Conservation (phyloP, 306 rosid genomes). For the Leucaena leucocephala region DNA sequence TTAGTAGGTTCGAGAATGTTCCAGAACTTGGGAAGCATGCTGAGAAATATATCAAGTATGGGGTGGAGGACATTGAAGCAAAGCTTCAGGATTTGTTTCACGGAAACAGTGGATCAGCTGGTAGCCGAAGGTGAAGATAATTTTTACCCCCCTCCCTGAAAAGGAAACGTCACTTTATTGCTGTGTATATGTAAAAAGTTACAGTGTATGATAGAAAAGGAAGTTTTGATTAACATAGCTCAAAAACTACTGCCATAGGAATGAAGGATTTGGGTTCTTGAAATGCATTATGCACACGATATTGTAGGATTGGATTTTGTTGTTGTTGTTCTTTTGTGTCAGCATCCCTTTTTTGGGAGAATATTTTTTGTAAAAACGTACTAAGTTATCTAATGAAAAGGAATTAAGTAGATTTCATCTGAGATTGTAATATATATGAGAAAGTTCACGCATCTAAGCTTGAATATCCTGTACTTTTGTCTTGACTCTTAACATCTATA, state of each 20-base stretch:
- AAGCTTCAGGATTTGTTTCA: slow-evolving; percentile 60
- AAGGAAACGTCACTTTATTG: slow-evolving; percentile 7
- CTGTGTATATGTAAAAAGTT: slow-evolving; percentile 44
- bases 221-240: slow-evolving; percentile 32
- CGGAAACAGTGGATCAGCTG: slow-evolving; percentile 58
- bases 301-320: slow-evolving; percentile 5
- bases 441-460: neutral
- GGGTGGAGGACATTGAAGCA: slow-evolving; percentile 57
- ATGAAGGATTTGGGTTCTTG: neutral
- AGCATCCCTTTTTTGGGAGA: neutral
- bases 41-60: slow-evolving; percentile 64
- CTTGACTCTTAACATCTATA: neutral
- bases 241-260: neutral
- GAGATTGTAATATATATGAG: neutral
- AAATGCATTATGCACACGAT: slow-evolving; percentile 29
- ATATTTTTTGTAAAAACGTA: neutral
- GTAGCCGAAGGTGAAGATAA: slow-evolving; percentile 59
- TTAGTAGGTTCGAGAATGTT: slow-evolving; percentile 58
- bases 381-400: neutral
- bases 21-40: slow-evolving; percentile 63
- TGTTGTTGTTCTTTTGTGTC: neutral
- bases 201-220: slow-evolving; percentile 40
- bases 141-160: neutral
- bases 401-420: neutral
- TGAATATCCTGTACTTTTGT: neutral